Conservation (phyloP, 331 rosid genomes). For the Rhamnella rubrinervis region DNA sequence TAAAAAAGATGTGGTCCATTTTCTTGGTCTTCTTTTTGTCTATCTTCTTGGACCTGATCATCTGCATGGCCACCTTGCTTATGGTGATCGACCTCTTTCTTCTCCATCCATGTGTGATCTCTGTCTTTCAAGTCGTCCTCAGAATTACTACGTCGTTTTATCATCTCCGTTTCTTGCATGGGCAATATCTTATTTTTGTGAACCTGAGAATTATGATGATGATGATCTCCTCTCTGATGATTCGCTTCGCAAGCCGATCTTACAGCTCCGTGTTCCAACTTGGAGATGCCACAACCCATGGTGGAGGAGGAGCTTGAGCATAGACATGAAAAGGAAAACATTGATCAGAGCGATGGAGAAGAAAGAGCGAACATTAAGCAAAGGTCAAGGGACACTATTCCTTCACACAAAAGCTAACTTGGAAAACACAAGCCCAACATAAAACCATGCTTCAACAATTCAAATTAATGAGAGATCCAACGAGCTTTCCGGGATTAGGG, state of each 20-base stretch:
- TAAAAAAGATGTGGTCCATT: not conserved
- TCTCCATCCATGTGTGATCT: slow-evolving; percentile 10
- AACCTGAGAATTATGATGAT: too few species aligned
- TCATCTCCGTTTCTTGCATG: not conserved
- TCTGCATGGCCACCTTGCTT: not conserved
- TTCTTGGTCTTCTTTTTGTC: not conserved
- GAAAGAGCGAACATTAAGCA: too few species aligned
- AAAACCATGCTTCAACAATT: too few species aligned
- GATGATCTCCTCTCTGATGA: not conserved
- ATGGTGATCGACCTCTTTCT: not conserved
- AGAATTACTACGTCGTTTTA: not conserved
- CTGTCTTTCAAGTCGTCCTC: slow-evolving; percentile 6
- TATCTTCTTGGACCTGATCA: too few species aligned
- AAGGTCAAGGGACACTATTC: too few species aligned
- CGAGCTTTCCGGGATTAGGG: too few species aligned
- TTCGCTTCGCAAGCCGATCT: not conserved
- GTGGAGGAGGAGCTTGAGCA: not conserved
- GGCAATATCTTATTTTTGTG: too few species aligned
- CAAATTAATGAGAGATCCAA: too few species aligned
- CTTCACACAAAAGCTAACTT: too few species aligned
- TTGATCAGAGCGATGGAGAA: too few species aligned
- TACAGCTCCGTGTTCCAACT: slow-evolving; percentile 6
- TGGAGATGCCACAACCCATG: slow-evolving; percentile 71
- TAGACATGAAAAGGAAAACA: too few species aligned
- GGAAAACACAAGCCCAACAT: too few species aligned